phyloP scores from a whole-genome alignment of 164 flowering plant species.

The Liriodendron chinense region DNA sequence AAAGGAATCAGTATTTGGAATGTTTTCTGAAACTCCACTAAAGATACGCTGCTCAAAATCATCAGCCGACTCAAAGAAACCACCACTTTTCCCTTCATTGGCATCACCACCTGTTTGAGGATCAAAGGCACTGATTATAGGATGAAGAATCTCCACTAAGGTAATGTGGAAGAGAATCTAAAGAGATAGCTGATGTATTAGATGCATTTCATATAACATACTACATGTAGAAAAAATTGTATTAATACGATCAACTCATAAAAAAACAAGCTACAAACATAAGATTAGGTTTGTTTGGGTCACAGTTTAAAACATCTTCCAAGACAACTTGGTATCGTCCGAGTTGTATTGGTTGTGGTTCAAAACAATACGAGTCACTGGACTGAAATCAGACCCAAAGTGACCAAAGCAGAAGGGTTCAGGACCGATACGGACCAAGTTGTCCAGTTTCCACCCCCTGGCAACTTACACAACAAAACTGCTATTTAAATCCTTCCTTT shows the following conservation, averaged over 20 bases:
- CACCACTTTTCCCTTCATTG: conserved; percentile 17
- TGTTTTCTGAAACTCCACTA: conserved; percentile 33
- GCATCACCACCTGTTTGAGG: conserved; percentile 27
- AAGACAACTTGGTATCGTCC: too few relatives aligned
- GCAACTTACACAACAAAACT: too few relatives aligned
- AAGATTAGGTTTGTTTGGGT: background rate
- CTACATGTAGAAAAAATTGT: background rate
- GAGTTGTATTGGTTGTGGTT: too few relatives aligned
- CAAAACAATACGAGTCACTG: too few relatives aligned
- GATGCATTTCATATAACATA: background rate
- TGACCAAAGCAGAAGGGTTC: too few relatives aligned
- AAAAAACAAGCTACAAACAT: background rate
- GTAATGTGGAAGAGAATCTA: background rate
- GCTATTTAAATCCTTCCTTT: too few relatives aligned
- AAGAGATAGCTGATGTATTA: background rate
- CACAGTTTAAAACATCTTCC: background rate
- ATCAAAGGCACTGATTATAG: conserved; percentile 1
- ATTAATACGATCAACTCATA: background rate
- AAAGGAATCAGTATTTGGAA: conserved; percentile 33
- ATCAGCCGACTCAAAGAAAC: conserved; percentile 49
- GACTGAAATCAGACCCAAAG: too few relatives aligned
- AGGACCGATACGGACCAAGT: too few relatives aligned
- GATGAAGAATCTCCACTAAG: background rate
- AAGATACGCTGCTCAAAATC: conserved; percentile 63
- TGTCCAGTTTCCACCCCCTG: too few relatives aligned